Percentiles rank a stretch among this genome's conserved stretches.
phyloP scores from a whole-genome alignment of 805 yeast species.

The Lachancea cidri region DNA sequence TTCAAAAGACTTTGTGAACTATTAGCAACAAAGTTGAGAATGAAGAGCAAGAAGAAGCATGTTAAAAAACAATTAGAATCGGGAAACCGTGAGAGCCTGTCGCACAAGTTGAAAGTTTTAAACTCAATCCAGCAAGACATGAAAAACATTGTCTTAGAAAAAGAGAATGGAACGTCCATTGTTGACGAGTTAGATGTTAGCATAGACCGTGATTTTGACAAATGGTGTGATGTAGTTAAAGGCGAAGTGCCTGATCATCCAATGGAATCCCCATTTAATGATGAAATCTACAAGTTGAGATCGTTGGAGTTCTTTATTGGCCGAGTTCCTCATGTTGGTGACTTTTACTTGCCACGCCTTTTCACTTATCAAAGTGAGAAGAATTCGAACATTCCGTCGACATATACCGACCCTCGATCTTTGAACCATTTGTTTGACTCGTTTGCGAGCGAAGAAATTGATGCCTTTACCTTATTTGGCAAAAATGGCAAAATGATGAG shows the following conservation, averaged over 20 bases:
- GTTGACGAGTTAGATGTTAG: conserved; percentile 1
- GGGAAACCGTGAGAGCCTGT: conserved; percentile 22
- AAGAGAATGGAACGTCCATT: not conserved
- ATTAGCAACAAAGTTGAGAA: conserved; percentile 21
- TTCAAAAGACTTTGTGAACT: conserved; percentile 24
- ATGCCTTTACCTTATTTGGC: conserved; percentile 19
- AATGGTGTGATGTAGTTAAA: conserved; percentile 24
- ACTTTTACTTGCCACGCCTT: conserved; percentile 29
- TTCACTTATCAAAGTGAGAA: conserved; percentile 17
- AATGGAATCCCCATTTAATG: conserved; percentile 24
- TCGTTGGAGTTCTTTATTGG: conserved; percentile 30
- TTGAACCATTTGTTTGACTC: conserved; percentile 17
- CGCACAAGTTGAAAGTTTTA: conserved; percentile 17
- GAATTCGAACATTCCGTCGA: conserved; percentile 13
- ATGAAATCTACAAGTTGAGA: conserved; percentile 25
- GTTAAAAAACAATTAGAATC: conserved; percentile 20
- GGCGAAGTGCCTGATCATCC: conserved; percentile 27
- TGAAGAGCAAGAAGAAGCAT: conserved; percentile 21
- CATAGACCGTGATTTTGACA: conserved; percentile 17
- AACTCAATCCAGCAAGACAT: conserved; percentile 19
- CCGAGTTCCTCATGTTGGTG: conserved; percentile 29
- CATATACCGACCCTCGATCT: conserved; percentile 19
- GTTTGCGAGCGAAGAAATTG: conserved; percentile 22
- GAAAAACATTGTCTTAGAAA: conserved; percentile 5
- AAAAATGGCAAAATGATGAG: conserved; percentile 21